Conservation (phyloP, 768 basidiomycete species). For the Russula sp. region DNA sequence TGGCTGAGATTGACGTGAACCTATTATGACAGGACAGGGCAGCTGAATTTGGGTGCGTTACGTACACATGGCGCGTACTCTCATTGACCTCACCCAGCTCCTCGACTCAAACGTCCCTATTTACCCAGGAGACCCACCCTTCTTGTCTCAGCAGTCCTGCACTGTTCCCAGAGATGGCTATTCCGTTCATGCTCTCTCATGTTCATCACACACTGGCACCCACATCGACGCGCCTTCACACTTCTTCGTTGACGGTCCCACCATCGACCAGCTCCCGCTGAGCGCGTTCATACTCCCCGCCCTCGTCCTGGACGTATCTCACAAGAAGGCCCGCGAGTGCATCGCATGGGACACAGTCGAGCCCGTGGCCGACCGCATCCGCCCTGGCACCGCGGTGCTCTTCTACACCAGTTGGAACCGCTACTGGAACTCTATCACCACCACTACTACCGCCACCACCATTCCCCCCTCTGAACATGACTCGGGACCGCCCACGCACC, state of each 20-base stretch:
- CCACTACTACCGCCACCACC: neutral
- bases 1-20: neutral
- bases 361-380: slow-evolving; percentile 19
- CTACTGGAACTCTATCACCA: slow-evolving; percentile 19
- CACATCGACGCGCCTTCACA: slow-evolving; percentile 29
- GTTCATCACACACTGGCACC: slow-evolving; percentile 28
- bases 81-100: slow-evolving; percentile 22
- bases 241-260: slow-evolving; percentile 21
- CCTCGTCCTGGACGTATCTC: slow-evolving; percentile 24
- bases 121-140: slow-evolving; percentile 28
- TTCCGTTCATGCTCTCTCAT: slow-evolving; percentile 21
- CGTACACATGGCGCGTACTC: neutral
- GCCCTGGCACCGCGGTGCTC: slow-evolving; percentile 22
- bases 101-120: slow-evolving; percentile 15
- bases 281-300: slow-evolving; percentile 24
- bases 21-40: too few relatives aligned
- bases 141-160: slow-evolving; percentile 16
- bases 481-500: neutral
- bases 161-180: slow-evolving; percentile 23
- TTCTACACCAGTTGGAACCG: slow-evolving; percentile 26
- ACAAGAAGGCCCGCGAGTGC: slow-evolving; percentile 20
- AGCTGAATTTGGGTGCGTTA: too few relatives aligned
- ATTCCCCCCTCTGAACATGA: neutral
- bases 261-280: slow-evolving; percentile 26
- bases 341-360: slow-evolving; percentile 23